phyloP scores from a whole-genome alignment of 768 basidiomycete species.

The Trametes meyenii region DNA sequence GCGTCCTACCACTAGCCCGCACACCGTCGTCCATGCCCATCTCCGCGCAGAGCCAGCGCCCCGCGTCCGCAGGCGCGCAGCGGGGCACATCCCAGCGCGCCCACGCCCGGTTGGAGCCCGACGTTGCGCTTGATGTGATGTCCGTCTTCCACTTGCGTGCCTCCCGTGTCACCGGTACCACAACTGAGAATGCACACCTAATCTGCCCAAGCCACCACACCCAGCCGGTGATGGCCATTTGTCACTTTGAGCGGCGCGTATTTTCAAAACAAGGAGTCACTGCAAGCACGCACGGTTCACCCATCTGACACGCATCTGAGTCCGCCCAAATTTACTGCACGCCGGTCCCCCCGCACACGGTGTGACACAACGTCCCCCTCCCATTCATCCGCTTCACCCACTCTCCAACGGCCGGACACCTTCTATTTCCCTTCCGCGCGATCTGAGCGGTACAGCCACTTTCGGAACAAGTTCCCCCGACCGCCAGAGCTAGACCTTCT shows the following conservation, averaged over 20 bases:
- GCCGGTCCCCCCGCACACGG: conserved; percentile 12
- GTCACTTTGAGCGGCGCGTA: conserved; percentile 16
- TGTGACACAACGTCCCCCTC: conserved; percentile 17
- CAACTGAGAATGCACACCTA: conserved; percentile 12
- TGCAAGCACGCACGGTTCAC: conserved; percentile 11
- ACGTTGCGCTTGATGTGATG: conserved; percentile 15
- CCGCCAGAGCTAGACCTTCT: conserved; percentile 14
- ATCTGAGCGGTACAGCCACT: conserved; percentile 22
- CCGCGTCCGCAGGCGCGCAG: background rate
- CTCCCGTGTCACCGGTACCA: too few relatives aligned
- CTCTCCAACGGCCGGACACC: conserved; percentile 3
- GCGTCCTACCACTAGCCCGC: too few relatives aligned
- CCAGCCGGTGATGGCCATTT: conserved; percentile 12
- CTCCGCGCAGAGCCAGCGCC: background rate
- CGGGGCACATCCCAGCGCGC: background rate
- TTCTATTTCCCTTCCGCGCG: conserved; percentile 23
- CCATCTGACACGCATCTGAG: conserved; percentile 16
- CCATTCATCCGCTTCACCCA: conserved; percentile 8
- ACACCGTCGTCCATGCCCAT: too few relatives aligned
- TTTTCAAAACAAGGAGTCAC: background rate
- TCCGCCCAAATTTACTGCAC: background rate
- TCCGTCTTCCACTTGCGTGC: conserved; percentile 1
- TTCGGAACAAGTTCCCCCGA: conserved; percentile 16
- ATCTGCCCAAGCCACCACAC: conserved; percentile 9
- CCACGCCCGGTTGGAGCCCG: conserved; percentile 2